Evolutionary conservation across 768 basidiomycete species (phyloP).

Genomic region (Sarcodon sp.): DNA sequence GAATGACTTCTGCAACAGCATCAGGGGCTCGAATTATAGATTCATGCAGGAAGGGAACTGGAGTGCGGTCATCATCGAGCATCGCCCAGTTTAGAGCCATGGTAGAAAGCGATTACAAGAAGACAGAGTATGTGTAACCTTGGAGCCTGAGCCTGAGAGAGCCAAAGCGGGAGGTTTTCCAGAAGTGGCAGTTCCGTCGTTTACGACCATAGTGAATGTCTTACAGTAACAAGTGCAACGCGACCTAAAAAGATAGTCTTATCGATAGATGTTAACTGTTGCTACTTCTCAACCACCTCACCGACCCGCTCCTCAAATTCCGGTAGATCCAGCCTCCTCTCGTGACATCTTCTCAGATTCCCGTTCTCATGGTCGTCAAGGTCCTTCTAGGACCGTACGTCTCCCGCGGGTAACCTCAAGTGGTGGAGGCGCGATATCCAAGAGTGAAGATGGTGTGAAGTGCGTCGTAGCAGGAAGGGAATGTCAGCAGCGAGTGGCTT

Average conservation of each 20-base stretch:
- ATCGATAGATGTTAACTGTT: too few relatives aligned
- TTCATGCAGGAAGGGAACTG: constrained; percentile 56
- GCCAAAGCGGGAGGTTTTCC: too few relatives aligned
- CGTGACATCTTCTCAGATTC: constrained; percentile 27
- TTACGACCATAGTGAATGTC: too few relatives aligned
- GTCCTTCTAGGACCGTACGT: constrained; percentile 40
- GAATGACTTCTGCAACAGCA: constrained; percentile 40
- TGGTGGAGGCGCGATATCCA: constrained; percentile 58
- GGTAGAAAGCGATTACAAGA: constrained; percentile 1
- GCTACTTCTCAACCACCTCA: neutral
- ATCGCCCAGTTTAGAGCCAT: constrained; percentile 81
- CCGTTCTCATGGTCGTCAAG: constrained; percentile 29
- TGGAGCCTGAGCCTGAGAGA: too few relatives aligned
- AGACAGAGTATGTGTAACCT: too few relatives aligned
- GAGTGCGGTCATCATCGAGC: constrained; percentile 41
- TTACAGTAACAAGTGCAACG: too few relatives aligned
- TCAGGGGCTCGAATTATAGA: constrained; percentile 41
- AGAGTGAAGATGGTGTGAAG: constrained; percentile 49
- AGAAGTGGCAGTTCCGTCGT: too few relatives aligned
- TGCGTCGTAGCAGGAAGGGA: constrained; percentile 74
- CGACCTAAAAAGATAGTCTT: too few relatives aligned
- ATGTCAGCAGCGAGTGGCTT: constrained; percentile 28
- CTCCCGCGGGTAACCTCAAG: constrained; percentile 42
- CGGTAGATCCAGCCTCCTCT: constrained; percentile 2
- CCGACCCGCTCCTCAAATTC: constrained; percentile 8